Conservation (phyloP, 202 grass and related monocot genomes). For the Schoenoplectus tabernaemontani region DNA sequence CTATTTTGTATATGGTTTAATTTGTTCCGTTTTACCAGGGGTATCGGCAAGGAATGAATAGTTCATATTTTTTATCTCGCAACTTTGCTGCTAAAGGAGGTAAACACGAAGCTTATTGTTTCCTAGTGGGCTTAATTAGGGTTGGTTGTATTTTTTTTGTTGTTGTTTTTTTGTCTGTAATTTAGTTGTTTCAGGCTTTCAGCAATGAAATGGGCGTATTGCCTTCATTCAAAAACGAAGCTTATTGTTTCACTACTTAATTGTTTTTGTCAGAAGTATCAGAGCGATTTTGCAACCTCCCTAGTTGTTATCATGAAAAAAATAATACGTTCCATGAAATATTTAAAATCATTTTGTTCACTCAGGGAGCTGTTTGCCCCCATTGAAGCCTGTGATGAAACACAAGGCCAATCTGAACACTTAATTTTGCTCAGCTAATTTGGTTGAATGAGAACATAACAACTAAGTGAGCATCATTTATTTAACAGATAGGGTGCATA, state of each 20-base stretch:
- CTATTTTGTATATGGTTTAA: background rate
- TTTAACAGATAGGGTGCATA: background rate
- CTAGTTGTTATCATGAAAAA: constrained; percentile 7
- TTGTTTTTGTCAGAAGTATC: background rate
- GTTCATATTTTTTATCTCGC: constrained; percentile 42
- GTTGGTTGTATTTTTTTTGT: background rate
- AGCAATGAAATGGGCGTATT: too few relatives aligned
- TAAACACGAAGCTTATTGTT: background rate
- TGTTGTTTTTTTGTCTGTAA: too few relatives aligned
- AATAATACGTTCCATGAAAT: background rate
- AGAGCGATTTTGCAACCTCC: background rate
- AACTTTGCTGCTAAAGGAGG: constrained; percentile 77
- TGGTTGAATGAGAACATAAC: background rate
- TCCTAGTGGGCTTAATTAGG: background rate
- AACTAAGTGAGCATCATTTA: background rate
- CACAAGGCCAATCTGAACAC: background rate
- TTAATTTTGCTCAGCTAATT: background rate
- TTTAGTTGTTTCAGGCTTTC: too few relatives aligned
- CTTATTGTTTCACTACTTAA: too few relatives aligned
- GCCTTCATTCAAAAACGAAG: too few relatives aligned
- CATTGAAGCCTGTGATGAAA: background rate
- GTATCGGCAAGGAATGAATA: constrained; percentile 47
- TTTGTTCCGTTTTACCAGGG: constrained; percentile 26
- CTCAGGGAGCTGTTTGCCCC: background rate
- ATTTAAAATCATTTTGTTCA: constrained; percentile 1